Percentiles rank a stretch among this genome's conserved stretches.
phyloP scores from a whole-genome alignment of 257 asterid genomes.

The Plantago major region DNA sequence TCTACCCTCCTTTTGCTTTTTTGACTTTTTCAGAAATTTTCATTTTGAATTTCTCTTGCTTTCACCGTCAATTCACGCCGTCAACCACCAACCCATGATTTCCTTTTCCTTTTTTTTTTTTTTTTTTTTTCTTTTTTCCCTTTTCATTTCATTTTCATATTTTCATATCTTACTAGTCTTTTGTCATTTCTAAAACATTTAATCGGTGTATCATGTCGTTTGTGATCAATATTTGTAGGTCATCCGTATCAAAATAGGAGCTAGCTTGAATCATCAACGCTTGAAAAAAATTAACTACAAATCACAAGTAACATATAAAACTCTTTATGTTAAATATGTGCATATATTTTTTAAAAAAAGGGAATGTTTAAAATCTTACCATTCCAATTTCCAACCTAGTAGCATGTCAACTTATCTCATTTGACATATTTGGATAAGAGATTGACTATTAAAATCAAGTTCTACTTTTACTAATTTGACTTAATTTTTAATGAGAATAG shows the following conservation, averaged over 20 bases:
- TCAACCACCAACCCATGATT: not conserved
- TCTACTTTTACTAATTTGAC: not conserved
- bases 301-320: no score
- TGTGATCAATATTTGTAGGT: no score
- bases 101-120: not conserved
- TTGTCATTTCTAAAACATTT: no score
- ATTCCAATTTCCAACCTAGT: not conserved
- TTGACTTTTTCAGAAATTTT: slow-evolving; percentile 1
- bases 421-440: not conserved
- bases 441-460: not conserved
- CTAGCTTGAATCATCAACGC: no score
- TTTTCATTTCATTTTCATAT: no score
- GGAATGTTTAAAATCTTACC: not conserved
- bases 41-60: not conserved
- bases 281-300: no score
- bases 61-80: slow-evolving; percentile 4
- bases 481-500: no score
- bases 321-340: no score
- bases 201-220: no score
- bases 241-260: no score
- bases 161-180: no score
- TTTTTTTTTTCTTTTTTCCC: not conserved
- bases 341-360: no score
- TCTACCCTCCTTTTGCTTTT: not conserved
- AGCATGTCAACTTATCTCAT: not conserved